Percentiles rank a stretch among this genome's conserved stretches.
Evolutionary conservation across 2,329 filamentous ascomycete species (phyloP).

Genomic region (Pyrenophora graminea): DNA sequence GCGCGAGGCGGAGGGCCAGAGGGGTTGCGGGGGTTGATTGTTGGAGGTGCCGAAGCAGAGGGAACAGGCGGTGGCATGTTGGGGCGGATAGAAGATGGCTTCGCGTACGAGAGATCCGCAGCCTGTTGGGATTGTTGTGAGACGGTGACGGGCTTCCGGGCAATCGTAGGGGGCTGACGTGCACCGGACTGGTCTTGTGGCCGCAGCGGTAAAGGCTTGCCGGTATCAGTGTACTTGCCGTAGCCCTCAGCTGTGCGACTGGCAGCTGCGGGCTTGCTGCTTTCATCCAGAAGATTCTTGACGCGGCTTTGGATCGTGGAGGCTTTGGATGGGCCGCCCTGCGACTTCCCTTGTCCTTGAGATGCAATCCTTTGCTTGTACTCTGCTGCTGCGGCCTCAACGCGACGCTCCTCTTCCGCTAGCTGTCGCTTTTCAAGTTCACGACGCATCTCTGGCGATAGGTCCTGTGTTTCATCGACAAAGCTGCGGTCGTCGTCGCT

Average conservation of each 20-base stretch:
- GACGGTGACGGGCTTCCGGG: constrained; percentile 55
- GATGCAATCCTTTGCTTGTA: constrained; percentile 77
- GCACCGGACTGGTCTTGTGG: constrained; percentile 34
- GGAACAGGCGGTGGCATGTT: constrained; percentile 26
- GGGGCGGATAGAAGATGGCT: constrained; percentile 30
- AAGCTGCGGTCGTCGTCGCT: constrained; percentile 71
- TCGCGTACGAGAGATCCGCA: constrained; percentile 35
- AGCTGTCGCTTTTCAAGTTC: constrained; percentile 83
- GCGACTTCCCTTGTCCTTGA: constrained; percentile 56
- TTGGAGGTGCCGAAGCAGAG: constrained; percentile 42
- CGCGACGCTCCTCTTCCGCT: constrained; percentile 85
- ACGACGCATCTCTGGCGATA: constrained; percentile 85
- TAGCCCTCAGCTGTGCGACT: constrained; percentile 85
- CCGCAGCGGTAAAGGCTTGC: constrained; percentile 36
- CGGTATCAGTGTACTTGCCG: constrained; percentile 73
- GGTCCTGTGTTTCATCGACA: constrained; percentile 68
- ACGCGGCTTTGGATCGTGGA: constrained; percentile 91
- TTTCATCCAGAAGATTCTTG: constrained; percentile 81
- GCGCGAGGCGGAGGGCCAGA: constrained; percentile 54
- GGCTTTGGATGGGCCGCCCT: constrained; percentile 61
- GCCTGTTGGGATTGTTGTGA: constrained; percentile 12
- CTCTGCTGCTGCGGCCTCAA: constrained; percentile 85
- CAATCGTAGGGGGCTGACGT: constrained; percentile 30
- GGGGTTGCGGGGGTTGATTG: constrained; percentile 34
- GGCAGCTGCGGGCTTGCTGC: constrained; percentile 55